Evolutionary conservation across 176 grass and related monocot genomes (phyloP).

Genomic region (Coix lacrymajobi): DNA sequence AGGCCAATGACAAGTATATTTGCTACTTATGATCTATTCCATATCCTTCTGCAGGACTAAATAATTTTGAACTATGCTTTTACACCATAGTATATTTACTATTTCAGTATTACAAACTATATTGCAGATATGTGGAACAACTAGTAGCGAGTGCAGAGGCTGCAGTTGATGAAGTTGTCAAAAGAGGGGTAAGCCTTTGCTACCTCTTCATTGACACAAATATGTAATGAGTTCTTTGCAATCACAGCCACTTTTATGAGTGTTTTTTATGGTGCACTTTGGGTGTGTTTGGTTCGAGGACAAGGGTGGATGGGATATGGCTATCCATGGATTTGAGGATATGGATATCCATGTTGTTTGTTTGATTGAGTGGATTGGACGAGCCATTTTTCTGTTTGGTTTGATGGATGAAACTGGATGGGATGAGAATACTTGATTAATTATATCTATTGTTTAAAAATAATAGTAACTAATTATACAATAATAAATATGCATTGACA

Average conservation of each 20-base stretch:
- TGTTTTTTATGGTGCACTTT: neutral
- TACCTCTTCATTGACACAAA: neutral
- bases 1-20: conserved; percentile 90
- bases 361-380: too few relatives aligned
- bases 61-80: neutral
- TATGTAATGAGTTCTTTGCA: neutral
- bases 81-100: conserved; percentile 12
- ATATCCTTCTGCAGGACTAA: conserved; percentile 17
- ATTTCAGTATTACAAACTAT: conserved; percentile 18
- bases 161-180: conserved; percentile 86
- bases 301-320: too few relatives aligned
- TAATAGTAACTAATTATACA: too few relatives aligned
- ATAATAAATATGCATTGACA: too few relatives aligned
- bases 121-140: conserved; percentile 84
- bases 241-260: neutral
- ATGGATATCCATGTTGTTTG: too few relatives aligned
- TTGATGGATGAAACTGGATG: too few relatives aligned
- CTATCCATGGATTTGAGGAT: too few relatives aligned
- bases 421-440: too few relatives aligned
- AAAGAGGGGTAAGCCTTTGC: conserved; percentile 71
- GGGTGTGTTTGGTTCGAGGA: too few relatives aligned
- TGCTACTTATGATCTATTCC: conserved; percentile 1
- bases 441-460: too few relatives aligned
- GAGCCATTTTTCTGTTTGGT: too few relatives aligned
- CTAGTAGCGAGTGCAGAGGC: conserved; percentile 90